Percentiles rank a stretch among this genome's conserved stretches.
phyloP scores from a whole-genome alignment of 164 flowering plant genomes.

The grape (Vitis vinifera) region ASM3070453v1 NC_081809.1:5750501-5751000 shows the following conservation, averaged over 20 bases:
- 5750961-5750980: no score
- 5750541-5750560: slow-evolving; percentile 24
- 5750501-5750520: slow-evolving; percentile 18
- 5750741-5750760: slow-evolving; percentile 13
- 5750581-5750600: slow-evolving; percentile 12
- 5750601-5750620: neutral
- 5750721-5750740: neutral
- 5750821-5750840: slow-evolving; percentile 18
- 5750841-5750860: no score
- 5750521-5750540: slow-evolving; percentile 15
- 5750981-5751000: no score
- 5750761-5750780: slow-evolving; percentile 1
- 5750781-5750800: slow-evolving; percentile 17
- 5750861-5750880: no score
- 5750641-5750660: slow-evolving; percentile 6
- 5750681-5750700: neutral
- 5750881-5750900: no score
- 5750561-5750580: slow-evolving; percentile 18
- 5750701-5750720: neutral
- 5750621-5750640: neutral
- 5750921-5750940: no score
- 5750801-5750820: slow-evolving; percentile 6
- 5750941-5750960: no score
- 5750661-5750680: neutral
- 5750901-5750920: no score